Conservation (phyloP, 495 filamentous ascomycete species). For the Cercophora sp. region DNA sequence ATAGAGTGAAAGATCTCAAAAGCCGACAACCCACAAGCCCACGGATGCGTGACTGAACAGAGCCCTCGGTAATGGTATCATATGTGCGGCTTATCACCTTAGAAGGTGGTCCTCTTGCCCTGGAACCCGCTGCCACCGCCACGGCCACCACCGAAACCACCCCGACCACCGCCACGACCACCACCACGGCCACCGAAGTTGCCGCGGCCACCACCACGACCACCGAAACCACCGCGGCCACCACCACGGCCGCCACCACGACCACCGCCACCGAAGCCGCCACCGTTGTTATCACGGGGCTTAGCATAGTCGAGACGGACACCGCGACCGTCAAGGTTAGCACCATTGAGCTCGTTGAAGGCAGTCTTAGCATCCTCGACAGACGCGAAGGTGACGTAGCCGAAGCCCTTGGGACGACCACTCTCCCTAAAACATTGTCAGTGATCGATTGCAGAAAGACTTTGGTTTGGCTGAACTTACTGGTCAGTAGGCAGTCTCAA, state of each 20-base stretch:
- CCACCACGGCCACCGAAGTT: slow-evolving; percentile 30
- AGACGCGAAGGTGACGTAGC: slow-evolving; percentile 80
- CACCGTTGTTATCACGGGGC: slow-evolving; percentile 62
- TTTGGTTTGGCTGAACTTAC: too few relatives aligned
- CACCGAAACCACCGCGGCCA: slow-evolving; percentile 46
- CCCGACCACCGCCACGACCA: slow-evolving; percentile 34
- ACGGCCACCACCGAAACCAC: slow-evolving; percentile 41
- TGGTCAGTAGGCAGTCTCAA: slow-evolving; percentile 86
- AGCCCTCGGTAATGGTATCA: slow-evolving; percentile 37
- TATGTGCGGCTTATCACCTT: slow-evolving; percentile 44
- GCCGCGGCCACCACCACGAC: slow-evolving; percentile 51
- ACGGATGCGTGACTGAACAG: slow-evolving; percentile 34
- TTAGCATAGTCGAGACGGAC: slow-evolving; percentile 88
- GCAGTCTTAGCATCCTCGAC: slow-evolving; percentile 82
- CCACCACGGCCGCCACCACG: slow-evolving; percentile 46
- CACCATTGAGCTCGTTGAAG: slow-evolving; percentile 69
- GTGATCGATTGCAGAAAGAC: too few relatives aligned
- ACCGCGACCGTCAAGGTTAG: slow-evolving; percentile 67
- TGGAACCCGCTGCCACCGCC: slow-evolving; percentile 63
- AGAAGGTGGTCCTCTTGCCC: slow-evolving; percentile 90
- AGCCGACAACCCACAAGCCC: slow-evolving; percentile 51
- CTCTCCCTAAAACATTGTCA: slow-evolving; percentile 58
- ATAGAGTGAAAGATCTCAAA: slow-evolving; percentile 36
- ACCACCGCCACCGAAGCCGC: slow-evolving; percentile 44
- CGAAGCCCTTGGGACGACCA: slow-evolving; percentile 89